These are phyloP conservation scores for Cytospora mali DNA, from an alignment of 2,329 filamentous ascomycete species.

Conservation along the genomic window DNA sequence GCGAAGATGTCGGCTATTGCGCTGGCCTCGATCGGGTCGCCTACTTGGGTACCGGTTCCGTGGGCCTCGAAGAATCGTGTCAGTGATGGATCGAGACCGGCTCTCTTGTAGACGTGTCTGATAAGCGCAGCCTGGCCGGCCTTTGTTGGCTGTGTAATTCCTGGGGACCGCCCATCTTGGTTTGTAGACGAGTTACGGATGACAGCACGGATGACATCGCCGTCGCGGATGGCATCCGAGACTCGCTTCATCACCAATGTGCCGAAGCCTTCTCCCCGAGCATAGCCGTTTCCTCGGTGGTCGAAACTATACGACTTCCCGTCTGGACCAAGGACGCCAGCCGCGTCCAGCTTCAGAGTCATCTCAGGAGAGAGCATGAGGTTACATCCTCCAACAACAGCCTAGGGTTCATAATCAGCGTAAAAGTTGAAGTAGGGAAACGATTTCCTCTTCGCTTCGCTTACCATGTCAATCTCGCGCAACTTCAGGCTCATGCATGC, in stretches of 20 bases:
- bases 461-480: conserved; percentile 31
- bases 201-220: conserved; percentile 44
- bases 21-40: conserved; percentile 52
- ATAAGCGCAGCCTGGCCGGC: conserved; percentile 41
- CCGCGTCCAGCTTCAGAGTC: conserved; percentile 26
- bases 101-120: conserved; percentile 34
- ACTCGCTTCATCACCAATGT: conserved; percentile 55
- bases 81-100: conserved; percentile 35
- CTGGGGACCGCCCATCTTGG: conserved; percentile 37
- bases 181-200: conserved; percentile 40
- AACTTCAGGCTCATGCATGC: conserved; percentile 18
- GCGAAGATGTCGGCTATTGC: conserved; percentile 42
- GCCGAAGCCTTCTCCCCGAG: conserved; percentile 55
- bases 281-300: conserved; percentile 50
- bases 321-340: conserved; percentile 28
- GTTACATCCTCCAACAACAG: conserved; percentile 34
- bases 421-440: conserved; percentile 13
- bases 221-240: conserved; percentile 47
- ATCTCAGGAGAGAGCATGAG: conserved; percentile 30
- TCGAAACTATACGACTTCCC: conserved; percentile 41
- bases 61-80: conserved; percentile 36
- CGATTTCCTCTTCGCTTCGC: conserved; percentile 32
- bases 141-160: conserved; percentile 37
- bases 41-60: conserved; percentile 25
- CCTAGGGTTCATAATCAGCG: conserved; percentile 25